A percentile compares a stretch with the other conserved stretches of the same genome.
These are phyloP conservation scores for Urochloa ruziziensis DNA, from an alignment of 176 grass and related monocot genomes.

Conservation along the genomic window DNA sequence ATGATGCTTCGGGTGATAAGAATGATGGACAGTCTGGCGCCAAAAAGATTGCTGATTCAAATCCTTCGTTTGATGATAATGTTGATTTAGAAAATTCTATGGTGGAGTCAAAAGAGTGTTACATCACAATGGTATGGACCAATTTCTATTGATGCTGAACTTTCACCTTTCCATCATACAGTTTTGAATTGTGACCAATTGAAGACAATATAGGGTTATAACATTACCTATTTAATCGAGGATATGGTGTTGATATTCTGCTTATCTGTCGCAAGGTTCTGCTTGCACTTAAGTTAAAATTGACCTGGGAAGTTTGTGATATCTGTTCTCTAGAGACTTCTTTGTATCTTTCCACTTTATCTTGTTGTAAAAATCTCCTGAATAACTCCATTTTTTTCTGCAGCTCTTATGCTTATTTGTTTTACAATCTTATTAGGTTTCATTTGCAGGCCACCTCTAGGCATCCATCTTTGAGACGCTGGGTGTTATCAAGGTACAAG, in stretches of 20 bases:
- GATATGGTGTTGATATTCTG: slow-evolving; percentile 11
- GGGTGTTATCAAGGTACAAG: slow-evolving; percentile 72
- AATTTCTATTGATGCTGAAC: slow-evolving; percentile 3
- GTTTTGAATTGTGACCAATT: not conserved
- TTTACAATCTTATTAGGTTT: slow-evolving; percentile 18
- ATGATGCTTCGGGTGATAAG: slow-evolving; percentile 40
- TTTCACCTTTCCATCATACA: slow-evolving; percentile 23
- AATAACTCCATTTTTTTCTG: not conserved
- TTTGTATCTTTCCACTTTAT: slow-evolving; percentile 13
- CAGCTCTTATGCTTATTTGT: slow-evolving; percentile 9
- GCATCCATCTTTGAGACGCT: slow-evolving; percentile 67
- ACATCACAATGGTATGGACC: slow-evolving; percentile 72
- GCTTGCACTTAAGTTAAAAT: not conserved
- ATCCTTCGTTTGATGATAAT: slow-evolving; percentile 4
- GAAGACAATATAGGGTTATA: slow-evolving; percentile 10
- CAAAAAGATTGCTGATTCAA: slow-evolving; percentile 35
- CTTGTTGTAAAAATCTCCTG: not conserved
- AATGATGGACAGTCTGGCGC: slow-evolving; percentile 25
- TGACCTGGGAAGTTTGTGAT: slow-evolving; percentile 9
- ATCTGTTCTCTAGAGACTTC: not conserved
- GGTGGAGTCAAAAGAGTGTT: slow-evolving; percentile 56
- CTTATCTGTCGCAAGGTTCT: not conserved
- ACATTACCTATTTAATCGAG: not conserved
- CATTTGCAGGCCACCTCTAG: slow-evolving; percentile 60
- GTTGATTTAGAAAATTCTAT: slow-evolving; percentile 32